Conservation (phyloP, 768 basidiomycete genomes). For the Melanogaster broomeanus region DNA sequence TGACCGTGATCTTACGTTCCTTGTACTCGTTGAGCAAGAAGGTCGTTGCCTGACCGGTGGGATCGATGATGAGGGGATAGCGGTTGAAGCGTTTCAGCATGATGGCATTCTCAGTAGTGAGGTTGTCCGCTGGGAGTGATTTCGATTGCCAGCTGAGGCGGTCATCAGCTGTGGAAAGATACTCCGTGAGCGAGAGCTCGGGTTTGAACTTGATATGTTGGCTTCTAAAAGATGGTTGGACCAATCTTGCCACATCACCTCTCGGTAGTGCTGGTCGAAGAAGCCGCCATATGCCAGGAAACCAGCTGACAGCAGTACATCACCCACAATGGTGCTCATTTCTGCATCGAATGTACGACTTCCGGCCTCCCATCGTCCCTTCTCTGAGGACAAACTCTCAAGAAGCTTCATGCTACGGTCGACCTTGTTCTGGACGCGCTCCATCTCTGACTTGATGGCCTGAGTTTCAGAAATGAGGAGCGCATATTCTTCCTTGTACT, state of each 20-base stretch:
- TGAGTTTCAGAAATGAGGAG: slow-evolving; percentile 95
- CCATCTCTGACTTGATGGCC: slow-evolving; percentile 97
- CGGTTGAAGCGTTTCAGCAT: slow-evolving; percentile 98
- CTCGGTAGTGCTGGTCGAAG: slow-evolving; percentile 98
- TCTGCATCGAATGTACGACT: slow-evolving; percentile 96
- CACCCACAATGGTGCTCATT: slow-evolving; percentile 98
- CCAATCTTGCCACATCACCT: slow-evolving; percentile 98
- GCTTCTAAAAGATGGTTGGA: slow-evolving; percentile 85
- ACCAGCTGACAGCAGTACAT: slow-evolving; percentile 92
- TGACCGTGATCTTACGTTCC: slow-evolving; percentile 96
- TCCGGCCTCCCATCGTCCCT: slow-evolving; percentile 90
- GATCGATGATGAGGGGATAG: slow-evolving; percentile 97
- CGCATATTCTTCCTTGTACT: slow-evolving; percentile 97
- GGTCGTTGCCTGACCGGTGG: slow-evolving; percentile 93
- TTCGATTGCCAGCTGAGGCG: slow-evolving; percentile 95
- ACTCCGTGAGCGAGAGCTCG: slow-evolving; percentile 92
- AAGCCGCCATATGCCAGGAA: slow-evolving; percentile 97
- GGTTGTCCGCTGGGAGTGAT: slow-evolving; percentile 90
- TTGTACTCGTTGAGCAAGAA: slow-evolving; percentile 95
- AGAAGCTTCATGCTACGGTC: slow-evolving; percentile 95
- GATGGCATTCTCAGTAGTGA: slow-evolving; percentile 99
- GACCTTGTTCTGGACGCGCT: slow-evolving; percentile 94
- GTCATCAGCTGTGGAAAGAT: slow-evolving; percentile 95
- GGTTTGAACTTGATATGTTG: slow-evolving; percentile 87
- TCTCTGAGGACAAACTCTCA: slow-evolving; percentile 92